phyloP scores from a whole-genome alignment of 495 filamentous ascomycete species.

The Peziza echinospora region DNA sequence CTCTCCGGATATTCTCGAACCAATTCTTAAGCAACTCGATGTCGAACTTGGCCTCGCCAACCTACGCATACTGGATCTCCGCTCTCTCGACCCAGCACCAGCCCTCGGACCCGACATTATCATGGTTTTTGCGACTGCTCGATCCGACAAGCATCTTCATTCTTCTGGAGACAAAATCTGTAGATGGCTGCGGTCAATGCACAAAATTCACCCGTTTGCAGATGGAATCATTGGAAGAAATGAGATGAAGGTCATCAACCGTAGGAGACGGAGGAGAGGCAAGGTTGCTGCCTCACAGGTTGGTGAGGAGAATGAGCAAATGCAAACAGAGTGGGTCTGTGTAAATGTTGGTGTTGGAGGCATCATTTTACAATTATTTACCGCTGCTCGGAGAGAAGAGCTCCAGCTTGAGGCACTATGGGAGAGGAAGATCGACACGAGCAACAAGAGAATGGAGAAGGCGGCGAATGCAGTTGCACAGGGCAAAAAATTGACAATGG shows the following conservation, averaged over 20 bases:
- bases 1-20: slow-evolving; percentile 48
- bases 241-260: slow-evolving; percentile 70
- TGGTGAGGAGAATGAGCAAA: slow-evolving; percentile 33
- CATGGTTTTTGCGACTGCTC: slow-evolving; percentile 84
- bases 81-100: slow-evolving; percentile 60
- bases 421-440: slow-evolving; percentile 25
- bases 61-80: slow-evolving; percentile 57
- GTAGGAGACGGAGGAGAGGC: slow-evolving; percentile 55
- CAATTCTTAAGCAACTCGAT: slow-evolving; percentile 55
- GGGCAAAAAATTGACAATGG: slow-evolving; percentile 9
- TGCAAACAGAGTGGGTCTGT: slow-evolving; percentile 91
- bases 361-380: slow-evolving; percentile 79
- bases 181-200: slow-evolving; percentile 55
- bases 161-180: slow-evolving; percentile 77
- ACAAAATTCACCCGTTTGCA: slow-evolving; percentile 49
- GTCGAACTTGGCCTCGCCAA: slow-evolving; percentile 66
- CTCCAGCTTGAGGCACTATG: slow-evolving; percentile 68
- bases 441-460: slow-evolving; percentile 12
- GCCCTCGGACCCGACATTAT: slow-evolving; percentile 70
- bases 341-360: slow-evolving; percentile 52
- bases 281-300: slow-evolving; percentile 43
- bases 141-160: slow-evolving; percentile 82
- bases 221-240: slow-evolving; percentile 79
- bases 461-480: slow-evolving; percentile 6
- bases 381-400: slow-evolving; percentile 61